phyloP scores from a whole-genome alignment of 805 yeast genomes.

The Starmerella vaccinii region DNA sequence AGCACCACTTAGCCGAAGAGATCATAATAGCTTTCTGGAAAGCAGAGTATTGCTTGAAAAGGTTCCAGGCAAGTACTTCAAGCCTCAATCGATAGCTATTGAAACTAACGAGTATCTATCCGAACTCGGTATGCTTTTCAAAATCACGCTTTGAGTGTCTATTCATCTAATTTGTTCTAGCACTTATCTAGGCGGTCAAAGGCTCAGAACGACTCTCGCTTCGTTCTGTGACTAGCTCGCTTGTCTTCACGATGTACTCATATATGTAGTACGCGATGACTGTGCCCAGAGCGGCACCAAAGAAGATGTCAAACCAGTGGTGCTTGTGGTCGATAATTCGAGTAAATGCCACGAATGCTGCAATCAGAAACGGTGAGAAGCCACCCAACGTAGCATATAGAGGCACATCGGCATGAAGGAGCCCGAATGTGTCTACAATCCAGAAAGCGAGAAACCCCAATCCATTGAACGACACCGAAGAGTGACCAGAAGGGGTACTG shows the following conservation, averaged over 20 bases:
- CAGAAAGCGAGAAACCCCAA: slow-evolving; percentile 40
- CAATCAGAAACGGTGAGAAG: slow-evolving; percentile 41
- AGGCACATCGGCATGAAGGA: neutral
- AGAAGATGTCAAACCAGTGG: slow-evolving; percentile 72
- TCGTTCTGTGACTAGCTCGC: neutral
- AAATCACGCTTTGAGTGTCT: too few species aligned
- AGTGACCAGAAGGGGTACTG: slow-evolving; percentile 51
- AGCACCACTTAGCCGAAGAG: too few species aligned
- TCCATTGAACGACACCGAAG: slow-evolving; percentile 44
- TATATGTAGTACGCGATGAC: slow-evolving; percentile 50
- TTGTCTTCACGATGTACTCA: slow-evolving; percentile 23
- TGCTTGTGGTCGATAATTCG: slow-evolving; percentile 91
- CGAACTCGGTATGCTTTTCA: too few species aligned
- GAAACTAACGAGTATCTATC: too few species aligned
- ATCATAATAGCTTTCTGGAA: too few species aligned
- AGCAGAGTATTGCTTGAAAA: too few species aligned
- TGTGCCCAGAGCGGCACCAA: slow-evolving; percentile 63
- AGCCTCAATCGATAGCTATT: too few species aligned
- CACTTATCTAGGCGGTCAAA: neutral
- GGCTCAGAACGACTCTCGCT: neutral
- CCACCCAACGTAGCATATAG: slow-evolving; percentile 4
- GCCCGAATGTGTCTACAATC: slow-evolving; percentile 36
- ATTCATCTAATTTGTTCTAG: too few species aligned
- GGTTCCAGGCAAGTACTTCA: too few species aligned
- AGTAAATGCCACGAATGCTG: slow-evolving; percentile 67